phyloP scores from a whole-genome alignment of 805 yeast genomes.

The Myxozyma monticola region DNA sequence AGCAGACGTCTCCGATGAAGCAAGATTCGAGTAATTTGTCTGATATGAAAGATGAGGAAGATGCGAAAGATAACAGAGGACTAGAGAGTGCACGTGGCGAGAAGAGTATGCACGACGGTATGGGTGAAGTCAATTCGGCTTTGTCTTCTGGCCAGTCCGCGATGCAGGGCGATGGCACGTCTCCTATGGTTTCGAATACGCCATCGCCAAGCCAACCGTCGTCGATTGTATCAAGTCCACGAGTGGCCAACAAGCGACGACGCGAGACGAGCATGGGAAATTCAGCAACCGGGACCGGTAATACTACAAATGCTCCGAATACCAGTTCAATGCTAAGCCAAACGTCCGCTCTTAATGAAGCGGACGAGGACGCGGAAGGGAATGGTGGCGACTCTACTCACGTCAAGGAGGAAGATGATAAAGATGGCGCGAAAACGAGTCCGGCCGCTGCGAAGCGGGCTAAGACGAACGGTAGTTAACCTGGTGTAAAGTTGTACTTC shows the following conservation, averaged over 20 bases:
- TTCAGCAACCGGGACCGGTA: neutral
- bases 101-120: neutral
- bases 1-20: no score
- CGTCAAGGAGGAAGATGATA: conserved; percentile 14
- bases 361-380: neutral
- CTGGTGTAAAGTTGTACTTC: no score
- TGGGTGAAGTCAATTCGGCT: neutral
- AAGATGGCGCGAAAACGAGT: neutral
- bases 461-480: neutral
- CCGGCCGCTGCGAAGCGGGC: conserved; percentile 11
- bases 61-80: no score
- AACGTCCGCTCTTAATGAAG: neutral
- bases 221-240: conserved; percentile 12
- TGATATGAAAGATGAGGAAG: no score
- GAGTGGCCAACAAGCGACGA: conserved; percentile 14
- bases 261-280: conserved; percentile 5
- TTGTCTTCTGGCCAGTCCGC: neutral
- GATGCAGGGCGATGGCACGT: conserved; percentile 1
- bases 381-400: neutral
- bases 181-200: conserved; percentile 9
- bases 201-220: conserved; percentile 14
- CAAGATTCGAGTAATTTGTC: no score
- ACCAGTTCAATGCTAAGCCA: conserved; percentile 1
- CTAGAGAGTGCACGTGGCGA: neutral
- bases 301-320: neutral